Evolutionary conservation across 441 rosid genomes (phyloP).

Genomic region (Pelargonium citronellum): DNA sequence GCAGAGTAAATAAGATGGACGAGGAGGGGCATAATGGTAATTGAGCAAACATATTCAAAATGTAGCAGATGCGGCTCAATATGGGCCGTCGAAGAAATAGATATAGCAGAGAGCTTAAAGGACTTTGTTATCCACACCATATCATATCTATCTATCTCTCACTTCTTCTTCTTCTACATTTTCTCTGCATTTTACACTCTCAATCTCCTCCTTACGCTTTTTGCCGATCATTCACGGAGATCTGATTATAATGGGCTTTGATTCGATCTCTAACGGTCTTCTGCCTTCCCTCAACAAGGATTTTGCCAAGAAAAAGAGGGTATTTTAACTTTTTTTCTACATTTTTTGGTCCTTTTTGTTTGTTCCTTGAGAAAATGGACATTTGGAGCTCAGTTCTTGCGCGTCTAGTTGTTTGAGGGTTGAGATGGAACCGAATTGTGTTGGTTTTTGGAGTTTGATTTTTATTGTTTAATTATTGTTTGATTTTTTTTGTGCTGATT

Average conservation of each 20-base stretch:
- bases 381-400: not conserved
- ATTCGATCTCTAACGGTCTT: conserved; percentile 36
- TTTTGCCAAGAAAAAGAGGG: conserved; percentile 43
- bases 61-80: not conserved
- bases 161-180: not conserved
- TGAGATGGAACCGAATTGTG: not conserved
- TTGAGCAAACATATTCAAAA: not conserved
- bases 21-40: not conserved
- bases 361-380: not conserved
- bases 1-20: too few relatives aligned
- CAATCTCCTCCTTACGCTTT: not conserved
- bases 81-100: conserved; percentile 6
- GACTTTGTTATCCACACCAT: conserved; percentile 5
- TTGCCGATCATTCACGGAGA: not conserved
- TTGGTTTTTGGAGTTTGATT: not conserved
- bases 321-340: conserved; percentile 5
- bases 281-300: conserved; percentile 31
- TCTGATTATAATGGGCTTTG: conserved; percentile 30
- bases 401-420: not conserved
- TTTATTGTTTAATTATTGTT: too few relatives aligned
- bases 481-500: not conserved
- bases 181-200: conserved; percentile 3
- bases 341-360: not conserved
- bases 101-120: conserved; percentile 1
- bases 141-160: not conserved